A percentile compares a stretch with the other conserved stretches of the same genome.
phyloP scores from a whole-genome alignment of 108 stramenopile genomes.

The Nannochloropsis salina region DNA sequence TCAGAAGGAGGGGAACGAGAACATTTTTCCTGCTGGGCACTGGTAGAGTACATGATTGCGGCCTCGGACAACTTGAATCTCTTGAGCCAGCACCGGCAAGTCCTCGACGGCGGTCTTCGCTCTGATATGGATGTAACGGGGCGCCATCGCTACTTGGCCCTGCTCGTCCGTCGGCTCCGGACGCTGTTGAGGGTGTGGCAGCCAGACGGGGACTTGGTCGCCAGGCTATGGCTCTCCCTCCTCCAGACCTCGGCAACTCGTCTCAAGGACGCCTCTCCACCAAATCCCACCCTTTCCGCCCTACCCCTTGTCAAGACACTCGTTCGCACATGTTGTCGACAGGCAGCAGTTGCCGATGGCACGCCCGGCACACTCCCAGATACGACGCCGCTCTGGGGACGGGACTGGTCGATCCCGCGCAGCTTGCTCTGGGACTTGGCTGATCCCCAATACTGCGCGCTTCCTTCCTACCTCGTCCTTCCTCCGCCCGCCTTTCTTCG shows the following conservation, averaged over 20 bases:
- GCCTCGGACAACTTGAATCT: not conserved
- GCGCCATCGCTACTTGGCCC: not conserved
- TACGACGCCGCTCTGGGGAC: not conserved
- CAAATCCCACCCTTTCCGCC: conserved; percentile 5
- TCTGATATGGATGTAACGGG: not conserved
- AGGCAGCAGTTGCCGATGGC: not conserved
- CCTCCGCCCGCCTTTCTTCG: conserved; percentile 10
- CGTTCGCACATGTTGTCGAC: not conserved
- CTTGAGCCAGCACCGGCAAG: not conserved
- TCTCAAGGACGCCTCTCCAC: not conserved
- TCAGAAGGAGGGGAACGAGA: not conserved
- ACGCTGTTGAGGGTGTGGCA: not conserved
- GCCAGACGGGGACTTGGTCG: not conserved
- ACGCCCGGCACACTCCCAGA: not conserved
- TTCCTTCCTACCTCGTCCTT: not conserved
- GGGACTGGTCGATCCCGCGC: conserved; percentile 1
- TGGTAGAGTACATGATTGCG: not conserved
- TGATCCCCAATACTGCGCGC: not conserved
- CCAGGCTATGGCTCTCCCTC: not conserved
- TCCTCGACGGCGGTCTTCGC: not conserved
- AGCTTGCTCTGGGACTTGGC: not conserved
- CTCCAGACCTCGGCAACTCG: not conserved
- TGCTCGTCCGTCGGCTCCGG: not conserved
- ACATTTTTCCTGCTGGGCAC: not conserved
- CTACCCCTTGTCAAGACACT: conserved; percentile 1